phyloP scores from a whole-genome alignment of 2,329 filamentous ascomycete genomes.

The Dactylellina sp. region DNA sequence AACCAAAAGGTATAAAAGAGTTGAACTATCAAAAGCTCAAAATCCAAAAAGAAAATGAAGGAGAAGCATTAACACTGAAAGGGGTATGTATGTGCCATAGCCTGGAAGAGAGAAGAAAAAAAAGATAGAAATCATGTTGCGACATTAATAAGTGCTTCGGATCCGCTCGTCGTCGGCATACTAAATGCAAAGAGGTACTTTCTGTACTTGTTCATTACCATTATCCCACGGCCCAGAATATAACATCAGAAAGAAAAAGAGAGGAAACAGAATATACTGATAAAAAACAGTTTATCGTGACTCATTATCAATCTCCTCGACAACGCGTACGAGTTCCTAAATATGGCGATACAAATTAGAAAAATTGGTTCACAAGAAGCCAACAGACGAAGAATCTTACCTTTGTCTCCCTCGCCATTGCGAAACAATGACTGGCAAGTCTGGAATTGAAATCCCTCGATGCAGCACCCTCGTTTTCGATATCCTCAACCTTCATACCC shows the following conservation, averaged over 20 bases:
- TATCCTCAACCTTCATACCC: conserved; percentile 72
- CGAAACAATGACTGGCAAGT: conserved; percentile 85
- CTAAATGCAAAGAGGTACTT: conserved; percentile 21
- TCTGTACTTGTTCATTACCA: conserved; percentile 36
- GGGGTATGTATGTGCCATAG: conserved; percentile 20
- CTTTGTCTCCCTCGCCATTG: conserved; percentile 84
- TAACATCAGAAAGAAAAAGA: conserved; percentile 7
- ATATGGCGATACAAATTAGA: conserved; percentile 19
- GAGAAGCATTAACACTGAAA: not conserved
- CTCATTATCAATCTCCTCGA: conserved; percentile 60
- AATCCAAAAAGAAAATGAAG: not conserved
- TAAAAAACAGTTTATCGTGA: conserved; percentile 13
- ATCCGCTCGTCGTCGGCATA: conserved; percentile 28
- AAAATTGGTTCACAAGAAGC: not conserved
- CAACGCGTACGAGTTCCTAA: conserved; percentile 59
- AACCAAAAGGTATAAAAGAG: not conserved
- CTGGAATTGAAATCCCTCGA: conserved; percentile 74
- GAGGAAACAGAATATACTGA: conserved; percentile 3
- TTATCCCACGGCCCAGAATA: conserved; percentile 24
- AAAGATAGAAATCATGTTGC: conserved; percentile 27
- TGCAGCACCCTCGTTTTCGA: conserved; percentile 70
- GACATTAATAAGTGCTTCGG: conserved; percentile 27
- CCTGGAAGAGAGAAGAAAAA: conserved; percentile 8
- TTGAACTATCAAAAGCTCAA: not conserved
- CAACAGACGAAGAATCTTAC: conserved; percentile 62